A percentile compares a stretch with the other conserved stretches of the same genome.
phyloP scores from a whole-genome alignment of 2,329 filamentous ascomycete genomes.

The Aureobasidium sp. region DNA sequence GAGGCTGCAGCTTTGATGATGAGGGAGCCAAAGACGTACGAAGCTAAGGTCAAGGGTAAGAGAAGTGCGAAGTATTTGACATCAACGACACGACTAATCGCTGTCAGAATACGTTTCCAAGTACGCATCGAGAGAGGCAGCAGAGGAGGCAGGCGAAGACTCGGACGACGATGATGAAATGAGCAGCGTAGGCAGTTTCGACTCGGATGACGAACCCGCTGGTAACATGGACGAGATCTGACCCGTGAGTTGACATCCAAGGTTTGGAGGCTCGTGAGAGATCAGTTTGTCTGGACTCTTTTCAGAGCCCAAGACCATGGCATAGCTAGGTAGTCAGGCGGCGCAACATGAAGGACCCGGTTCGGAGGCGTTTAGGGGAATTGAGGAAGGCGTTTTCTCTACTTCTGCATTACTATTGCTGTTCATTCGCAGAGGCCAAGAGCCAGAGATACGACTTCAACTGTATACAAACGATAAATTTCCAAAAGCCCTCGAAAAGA shows the following conservation, averaged over 20 bases:
- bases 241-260: neutral
- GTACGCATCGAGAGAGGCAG: constrained; percentile 86
- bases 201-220: constrained; percentile 81
- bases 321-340: neutral
- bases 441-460: neutral
- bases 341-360: neutral
- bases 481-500: neutral
- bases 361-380: neutral
- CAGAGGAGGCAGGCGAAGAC: constrained; percentile 79
- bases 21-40: constrained; percentile 85
- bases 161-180: constrained; percentile 90
- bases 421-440: neutral
- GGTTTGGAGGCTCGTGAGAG: too few relatives aligned
- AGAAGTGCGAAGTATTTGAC: neutral
- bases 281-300: neutral
- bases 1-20: constrained; percentile 91
- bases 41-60: constrained; percentile 86
- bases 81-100: constrained; percentile 3
- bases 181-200: constrained; percentile 90
- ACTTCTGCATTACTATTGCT: neutral
- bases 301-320: neutral
- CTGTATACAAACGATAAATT: neutral
- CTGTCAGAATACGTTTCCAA: constrained; percentile 80
- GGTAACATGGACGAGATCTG: constrained; percentile 72
- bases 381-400: neutral